Base-by-base conservation (phyloP, 2,329 filamentous ascomycete genomes). In the Fusarium brevicatenulatum region DNA sequence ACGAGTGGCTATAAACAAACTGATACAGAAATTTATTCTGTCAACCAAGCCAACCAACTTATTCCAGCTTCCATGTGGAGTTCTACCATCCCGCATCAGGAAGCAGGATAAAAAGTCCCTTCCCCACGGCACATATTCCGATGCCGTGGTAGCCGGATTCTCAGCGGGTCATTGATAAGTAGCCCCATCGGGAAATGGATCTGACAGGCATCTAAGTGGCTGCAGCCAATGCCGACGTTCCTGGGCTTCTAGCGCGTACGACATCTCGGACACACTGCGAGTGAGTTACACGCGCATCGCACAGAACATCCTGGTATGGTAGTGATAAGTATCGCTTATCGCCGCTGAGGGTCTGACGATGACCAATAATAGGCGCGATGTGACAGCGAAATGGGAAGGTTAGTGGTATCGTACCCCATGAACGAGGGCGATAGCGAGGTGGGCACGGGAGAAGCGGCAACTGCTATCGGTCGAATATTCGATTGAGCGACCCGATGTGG, bases 131-230 rank as follows among this genome's bases (percentile, higher is more conserved):
- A 63, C 59, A 12, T 62, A n/a, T 59, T 63, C 53, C 60, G 53
- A 58, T 63, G 60, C 60, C 60, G 60, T 63, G 53, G 60, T 63
- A 59, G 60, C 60, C 60, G 60, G 60, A 63, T 63, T 63, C 25
- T 59, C 34, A 25, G 60, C 60, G 60, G 60, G 60, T 49, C 52
- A 9, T 42, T 49, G 60, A 59, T 59, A 52, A 52, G 47, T 52
- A 15, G 47, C 47, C 30, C 47, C 47, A 52, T 50, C 47, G 30
- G 30, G 47, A 4, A 34, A 50, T 19, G 30, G 47, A 52, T 52
- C 30, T 49, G 28, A 32, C 46, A 49, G 46, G 21, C 46, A 32
- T 30, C 28, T 19, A 13, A 34, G 30, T 34, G 47, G 47, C n/a
- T 52, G 47, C 47, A 52, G 47, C 47, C 30, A 52, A 52, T 52